A percentile compares a stretch with the other conserved stretches of the same genome.
These are phyloP conservation scores for Yamadazyma dendronema DNA, from an alignment of 1,139 yeast species.

Conservation along the genomic window DNA sequence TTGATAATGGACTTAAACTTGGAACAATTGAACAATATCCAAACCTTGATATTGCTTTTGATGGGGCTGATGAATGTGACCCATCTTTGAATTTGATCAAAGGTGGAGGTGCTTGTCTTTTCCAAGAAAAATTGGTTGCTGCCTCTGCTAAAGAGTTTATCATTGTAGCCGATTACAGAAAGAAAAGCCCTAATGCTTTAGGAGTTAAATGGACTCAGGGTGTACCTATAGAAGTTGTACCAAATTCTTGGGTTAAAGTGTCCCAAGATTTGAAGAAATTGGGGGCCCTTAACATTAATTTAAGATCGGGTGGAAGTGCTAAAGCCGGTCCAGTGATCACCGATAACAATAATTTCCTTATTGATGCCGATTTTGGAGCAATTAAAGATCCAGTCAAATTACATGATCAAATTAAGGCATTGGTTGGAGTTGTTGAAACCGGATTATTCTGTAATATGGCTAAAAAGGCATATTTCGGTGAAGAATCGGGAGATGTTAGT, in stretches of 20 bases:
- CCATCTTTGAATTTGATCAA: conserved; percentile 74
- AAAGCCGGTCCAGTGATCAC: conserved; percentile 99
- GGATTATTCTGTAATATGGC: conserved; percentile 82
- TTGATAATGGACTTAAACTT: conserved; percentile 73
- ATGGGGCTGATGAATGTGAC: conserved; percentile 98
- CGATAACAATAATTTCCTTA: conserved; percentile 89
- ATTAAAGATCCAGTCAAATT: conserved; percentile 59
- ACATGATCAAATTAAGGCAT: conserved; percentile 63
- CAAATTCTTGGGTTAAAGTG: conserved; percentile 81
- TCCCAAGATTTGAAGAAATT: conserved; percentile 55
- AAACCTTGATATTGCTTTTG: conserved; percentile 86
- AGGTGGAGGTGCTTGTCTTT: conserved; percentile 98
- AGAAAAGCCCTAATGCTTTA: conserved; percentile 60
- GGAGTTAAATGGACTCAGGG: conserved; percentile 89
- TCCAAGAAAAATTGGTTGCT: conserved; percentile 95
- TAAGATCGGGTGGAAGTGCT: conserved; percentile 85
- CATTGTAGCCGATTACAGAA: conserved; percentile 90
- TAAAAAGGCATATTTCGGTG: conserved; percentile 83
- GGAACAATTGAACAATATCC: conserved; percentile 84
- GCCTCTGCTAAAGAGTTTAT: conserved; percentile 73
- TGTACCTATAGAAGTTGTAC: conserved; percentile 93
- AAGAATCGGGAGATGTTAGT: conserved; percentile 63
- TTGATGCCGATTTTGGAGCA: conserved; percentile 91
- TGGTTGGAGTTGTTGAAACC: conserved; percentile 96
- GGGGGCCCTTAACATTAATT: conserved; percentile 64